These are phyloP conservation scores for Quercus engelmannii DNA, from an alignment of 306 rosid species.

Conservation along the genomic window DNA sequence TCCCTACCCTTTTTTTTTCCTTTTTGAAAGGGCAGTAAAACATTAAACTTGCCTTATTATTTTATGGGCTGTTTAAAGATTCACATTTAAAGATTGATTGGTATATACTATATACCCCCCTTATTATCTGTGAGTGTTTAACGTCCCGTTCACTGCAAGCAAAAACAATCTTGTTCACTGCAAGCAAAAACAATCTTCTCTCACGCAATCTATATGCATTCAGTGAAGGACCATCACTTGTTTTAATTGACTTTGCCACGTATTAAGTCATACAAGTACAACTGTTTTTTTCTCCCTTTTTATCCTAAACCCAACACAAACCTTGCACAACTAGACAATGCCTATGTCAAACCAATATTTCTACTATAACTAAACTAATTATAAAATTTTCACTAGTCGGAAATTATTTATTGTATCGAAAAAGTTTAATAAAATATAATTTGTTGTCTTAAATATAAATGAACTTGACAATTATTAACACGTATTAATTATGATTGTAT, in stretches of 20 bases:
- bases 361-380: too few relatives aligned
- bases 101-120: too few relatives aligned
- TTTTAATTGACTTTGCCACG: background rate
- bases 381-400: too few relatives aligned
- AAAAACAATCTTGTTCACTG: background rate
- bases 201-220: background rate
- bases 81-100: too few relatives aligned
- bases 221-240: background rate
- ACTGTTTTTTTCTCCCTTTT: background rate
- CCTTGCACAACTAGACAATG: too few relatives aligned
- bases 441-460: too few relatives aligned
- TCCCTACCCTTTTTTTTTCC: background rate
- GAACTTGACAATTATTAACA: too few relatives aligned
- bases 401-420: too few relatives aligned
- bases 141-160: background rate
- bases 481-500: too few relatives aligned
- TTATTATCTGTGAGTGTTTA: background rate
- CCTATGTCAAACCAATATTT: too few relatives aligned
- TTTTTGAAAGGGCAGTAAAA: background rate
- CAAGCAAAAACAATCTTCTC: background rate
- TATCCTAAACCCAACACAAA: too few relatives aligned
- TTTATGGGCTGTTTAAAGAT: background rate
- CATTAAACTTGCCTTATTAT: background rate
- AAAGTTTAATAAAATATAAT: too few relatives aligned
- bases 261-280: background rate